phyloP scores from a whole-genome alignment of 805 yeast genomes.

The Torulaspora gathmanii region DNA sequence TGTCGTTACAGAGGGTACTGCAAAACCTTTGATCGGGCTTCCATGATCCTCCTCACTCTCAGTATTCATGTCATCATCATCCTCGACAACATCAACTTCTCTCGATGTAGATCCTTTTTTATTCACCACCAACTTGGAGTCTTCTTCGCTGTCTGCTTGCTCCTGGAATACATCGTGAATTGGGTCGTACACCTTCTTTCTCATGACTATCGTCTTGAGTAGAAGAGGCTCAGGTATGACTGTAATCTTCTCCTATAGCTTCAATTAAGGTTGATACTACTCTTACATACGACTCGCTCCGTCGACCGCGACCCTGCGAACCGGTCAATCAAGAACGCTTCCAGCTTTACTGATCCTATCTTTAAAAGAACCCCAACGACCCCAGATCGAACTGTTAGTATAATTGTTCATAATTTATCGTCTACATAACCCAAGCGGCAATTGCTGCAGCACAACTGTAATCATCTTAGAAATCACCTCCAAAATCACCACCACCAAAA shows the following conservation, averaged over 20 bases:
- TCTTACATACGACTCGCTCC: not conserved
- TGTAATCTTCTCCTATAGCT: no score
- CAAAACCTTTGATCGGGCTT: slow-evolving; percentile 14
- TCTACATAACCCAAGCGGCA: not conserved
- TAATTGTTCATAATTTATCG: not conserved
- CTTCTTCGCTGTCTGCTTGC: slow-evolving; percentile 12
- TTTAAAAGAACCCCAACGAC: not conserved
- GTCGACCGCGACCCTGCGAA: slow-evolving; percentile 1
- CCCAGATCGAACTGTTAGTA: not conserved
- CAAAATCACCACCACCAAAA: slow-evolving; percentile 38
- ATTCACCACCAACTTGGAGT: not conserved
- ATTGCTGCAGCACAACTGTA: not conserved
- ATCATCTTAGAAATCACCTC: slow-evolving; percentile 5
- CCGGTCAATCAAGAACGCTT: not conserved
- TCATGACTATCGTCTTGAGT: no score
- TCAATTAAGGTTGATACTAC: not conserved
- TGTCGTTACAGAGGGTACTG: slow-evolving; percentile 15
- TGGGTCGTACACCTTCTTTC: slow-evolving; percentile 35
- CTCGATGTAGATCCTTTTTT: not conserved
- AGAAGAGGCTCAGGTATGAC: no score
- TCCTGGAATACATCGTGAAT: slow-evolving; percentile 35
- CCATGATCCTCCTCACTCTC: slow-evolving; percentile 16
- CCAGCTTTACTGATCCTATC: not conserved
- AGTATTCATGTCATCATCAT: slow-evolving; percentile 13
- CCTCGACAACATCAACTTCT: slow-evolving; percentile 5